A percentile compares a stretch with the other conserved stretches of the same genome.
Evolutionary conservation across 495 filamentous ascomycete genomes (phyloP).

Genomic region (Aspergillus olivimuriae): DNA sequence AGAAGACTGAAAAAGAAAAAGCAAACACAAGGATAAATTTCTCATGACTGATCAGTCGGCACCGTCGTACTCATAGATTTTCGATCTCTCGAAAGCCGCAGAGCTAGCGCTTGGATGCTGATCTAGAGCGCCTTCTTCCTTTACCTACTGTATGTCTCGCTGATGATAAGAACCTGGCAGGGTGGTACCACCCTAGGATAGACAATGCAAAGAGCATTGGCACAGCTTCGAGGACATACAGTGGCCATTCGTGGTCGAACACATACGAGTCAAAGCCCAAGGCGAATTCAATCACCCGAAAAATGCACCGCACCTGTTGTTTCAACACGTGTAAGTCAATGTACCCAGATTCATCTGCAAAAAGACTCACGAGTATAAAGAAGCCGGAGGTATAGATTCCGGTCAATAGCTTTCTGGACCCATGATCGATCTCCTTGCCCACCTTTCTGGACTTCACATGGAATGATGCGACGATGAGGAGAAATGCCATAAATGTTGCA

Average conservation of each 20-base stretch:
- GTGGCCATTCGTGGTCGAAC: conserved; percentile 30
- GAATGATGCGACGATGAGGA: conserved; percentile 19
- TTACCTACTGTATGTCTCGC: background rate
- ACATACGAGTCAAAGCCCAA: conserved; percentile 27
- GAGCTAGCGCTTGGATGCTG: too few relatives aligned
- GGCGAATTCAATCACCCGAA: conserved; percentile 32
- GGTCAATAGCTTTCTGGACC: conserved; percentile 18
- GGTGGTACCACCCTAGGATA: conserved; percentile 22
- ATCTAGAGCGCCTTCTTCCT: too few relatives aligned
- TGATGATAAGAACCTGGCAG: conserved; percentile 10
- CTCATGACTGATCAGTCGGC: too few relatives aligned
- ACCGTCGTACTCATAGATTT: too few relatives aligned
- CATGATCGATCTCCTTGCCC: conserved; percentile 6
- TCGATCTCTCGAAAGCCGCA: too few relatives aligned
- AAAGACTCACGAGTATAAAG: conserved; percentile 22
- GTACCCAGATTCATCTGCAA: too few relatives aligned
- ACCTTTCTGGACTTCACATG: conserved; percentile 2
- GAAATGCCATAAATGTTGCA: conserved; percentile 21
- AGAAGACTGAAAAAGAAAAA: background rate
- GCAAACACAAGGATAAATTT: background rate
- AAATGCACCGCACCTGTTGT: conserved; percentile 26
- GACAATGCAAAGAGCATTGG: conserved; percentile 31
- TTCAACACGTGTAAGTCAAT: background rate
- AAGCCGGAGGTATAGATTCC: conserved; percentile 20
- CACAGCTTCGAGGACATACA: conserved; percentile 33